Percentiles rank a stretch among this genome's conserved stretches.
Conservation (phyloP, 805 yeast genomes). For the Hanseniaspora thailandica region DNA sequence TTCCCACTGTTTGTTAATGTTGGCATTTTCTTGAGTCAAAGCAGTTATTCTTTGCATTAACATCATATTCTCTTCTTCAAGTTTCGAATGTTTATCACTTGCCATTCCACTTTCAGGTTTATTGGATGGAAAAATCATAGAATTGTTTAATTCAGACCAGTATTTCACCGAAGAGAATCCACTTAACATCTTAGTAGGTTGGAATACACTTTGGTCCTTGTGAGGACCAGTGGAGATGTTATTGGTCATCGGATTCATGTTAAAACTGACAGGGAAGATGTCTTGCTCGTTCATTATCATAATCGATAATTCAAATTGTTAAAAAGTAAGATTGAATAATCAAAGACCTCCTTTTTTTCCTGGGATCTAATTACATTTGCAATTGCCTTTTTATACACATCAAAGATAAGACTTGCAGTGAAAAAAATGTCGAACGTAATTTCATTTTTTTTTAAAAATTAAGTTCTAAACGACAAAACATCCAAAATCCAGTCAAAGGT, state of each 20-base stretch:
- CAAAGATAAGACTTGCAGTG: too few species aligned
- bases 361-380: not conserved
- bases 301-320: too few species aligned
- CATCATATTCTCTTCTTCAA: not conserved
- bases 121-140: not conserved
- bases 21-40: not conserved
- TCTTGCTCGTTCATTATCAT: not conserved
- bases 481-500: not conserved
- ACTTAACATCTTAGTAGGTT: constrained; percentile 3
- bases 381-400: not conserved
- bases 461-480: not conserved
- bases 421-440: not conserved
- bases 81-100: not conserved
- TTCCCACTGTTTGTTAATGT: not conserved
- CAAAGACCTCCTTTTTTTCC: too few species aligned
- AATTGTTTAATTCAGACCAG: not conserved
- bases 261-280: not conserved
- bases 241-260: not conserved
- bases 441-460: not conserved
- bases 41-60: not conserved
- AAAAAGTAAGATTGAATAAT: too few species aligned
- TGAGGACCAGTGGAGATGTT: not conserved
- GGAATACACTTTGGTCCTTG: not conserved
- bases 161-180: constrained; percentile 1
- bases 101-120: not conserved